Conservation (phyloP, 495 filamentous ascomycete genomes). For the Viridothelium virens region DNA sequence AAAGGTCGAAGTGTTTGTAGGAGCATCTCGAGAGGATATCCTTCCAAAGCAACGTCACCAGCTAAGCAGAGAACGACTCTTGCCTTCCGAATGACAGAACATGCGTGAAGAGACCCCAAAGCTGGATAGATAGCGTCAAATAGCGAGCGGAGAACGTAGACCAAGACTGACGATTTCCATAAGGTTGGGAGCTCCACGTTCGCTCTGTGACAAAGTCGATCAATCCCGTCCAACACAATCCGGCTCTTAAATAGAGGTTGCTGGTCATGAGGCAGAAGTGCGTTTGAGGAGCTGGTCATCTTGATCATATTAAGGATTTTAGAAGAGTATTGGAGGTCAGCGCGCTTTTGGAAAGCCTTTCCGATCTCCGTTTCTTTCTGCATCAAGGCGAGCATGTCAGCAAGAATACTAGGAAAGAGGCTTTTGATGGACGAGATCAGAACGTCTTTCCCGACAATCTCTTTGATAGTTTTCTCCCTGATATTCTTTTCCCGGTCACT, state of each 20-base stretch:
- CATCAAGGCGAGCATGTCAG: constrained; percentile 57
- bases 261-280: constrained; percentile 59
- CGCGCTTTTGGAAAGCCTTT: constrained; percentile 59
- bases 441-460: constrained; percentile 49
- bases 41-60: constrained; percentile 57
- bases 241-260: constrained; percentile 79
- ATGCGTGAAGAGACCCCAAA: constrained; percentile 76
- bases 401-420: constrained; percentile 70
- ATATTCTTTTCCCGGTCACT: constrained; percentile 41
- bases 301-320: constrained; percentile 61
- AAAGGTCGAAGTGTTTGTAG: constrained; percentile 73
- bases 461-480: constrained; percentile 57
- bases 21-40: constrained; percentile 89
- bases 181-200: constrained; percentile 54
- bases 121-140: constrained; percentile 78
- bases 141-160: constrained; percentile 67
- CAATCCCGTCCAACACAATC: constrained; percentile 63
- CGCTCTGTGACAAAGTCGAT: constrained; percentile 65
- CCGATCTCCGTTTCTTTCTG: constrained; percentile 72
- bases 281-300: constrained; percentile 51
- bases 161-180: constrained; percentile 70
- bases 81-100: constrained; percentile 77
- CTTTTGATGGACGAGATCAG: constrained; percentile 42
- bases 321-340: constrained; percentile 49
- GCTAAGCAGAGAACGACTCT: constrained; percentile 72